A percentile compares a stretch with the other conserved stretches of the same genome.
Evolutionary conservation across 306 rosid species (phyloP).

Genomic region (Notholithocarpus densiflorus): DNA sequence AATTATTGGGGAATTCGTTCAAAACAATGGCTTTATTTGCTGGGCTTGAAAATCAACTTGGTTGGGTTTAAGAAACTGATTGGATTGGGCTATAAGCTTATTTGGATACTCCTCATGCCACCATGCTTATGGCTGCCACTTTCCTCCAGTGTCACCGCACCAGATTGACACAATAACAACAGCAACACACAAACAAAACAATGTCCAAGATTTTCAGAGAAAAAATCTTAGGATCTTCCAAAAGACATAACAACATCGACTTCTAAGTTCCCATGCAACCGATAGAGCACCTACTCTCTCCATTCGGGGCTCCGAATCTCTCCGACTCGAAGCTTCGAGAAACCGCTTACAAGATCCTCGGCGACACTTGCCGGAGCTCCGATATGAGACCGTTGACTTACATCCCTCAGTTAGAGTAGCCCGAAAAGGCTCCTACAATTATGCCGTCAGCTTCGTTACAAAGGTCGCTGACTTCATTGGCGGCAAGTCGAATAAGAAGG

Average conservation of each 20-base stretch:
- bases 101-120: no score
- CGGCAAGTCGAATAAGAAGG: constrained; percentile 82
- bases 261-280: constrained; percentile 42
- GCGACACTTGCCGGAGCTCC: constrained; percentile 68
- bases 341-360: constrained; percentile 75
- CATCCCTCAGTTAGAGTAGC: no score
- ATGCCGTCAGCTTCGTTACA: constrained; percentile 45
- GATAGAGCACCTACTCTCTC: constrained; percentile 48
- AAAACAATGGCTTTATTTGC: no score
- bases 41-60: no score
- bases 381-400: constrained; percentile 71
- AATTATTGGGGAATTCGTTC: no score
- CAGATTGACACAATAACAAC: neutral
- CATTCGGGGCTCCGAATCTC: constrained; percentile 47
- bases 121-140: no score
- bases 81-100: no score
- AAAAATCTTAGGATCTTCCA: constrained; percentile 39
- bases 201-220: constrained; percentile 61
- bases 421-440: constrained; percentile 38
- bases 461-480: constrained; percentile 72
- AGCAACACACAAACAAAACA: constrained; percentile 10
- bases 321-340: constrained; percentile 72
- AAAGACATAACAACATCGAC: constrained; percentile 34
- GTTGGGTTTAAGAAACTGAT: no score
- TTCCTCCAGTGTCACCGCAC: no score